A percentile compares a stretch with the other conserved stretches of the same genome.
Conservation (phyloP, 768 basidiomycete species). For the Phanerodontia chrysosporium region DNA sequence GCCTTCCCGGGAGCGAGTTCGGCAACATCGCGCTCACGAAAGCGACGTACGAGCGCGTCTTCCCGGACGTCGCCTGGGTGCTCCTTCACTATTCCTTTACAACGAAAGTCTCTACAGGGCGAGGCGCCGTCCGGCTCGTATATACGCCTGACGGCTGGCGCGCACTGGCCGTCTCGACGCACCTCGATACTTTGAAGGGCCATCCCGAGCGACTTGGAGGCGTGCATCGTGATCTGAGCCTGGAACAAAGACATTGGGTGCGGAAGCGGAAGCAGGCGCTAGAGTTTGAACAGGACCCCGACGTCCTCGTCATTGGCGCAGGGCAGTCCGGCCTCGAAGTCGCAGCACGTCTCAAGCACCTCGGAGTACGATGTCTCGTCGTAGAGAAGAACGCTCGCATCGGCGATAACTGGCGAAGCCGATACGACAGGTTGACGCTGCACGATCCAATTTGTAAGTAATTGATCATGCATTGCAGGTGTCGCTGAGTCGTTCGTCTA, state of each 20-base stretch:
- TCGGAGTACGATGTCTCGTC: constrained; percentile 42
- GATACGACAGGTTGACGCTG: constrained; percentile 34
- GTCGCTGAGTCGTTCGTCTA: constrained; percentile 11
- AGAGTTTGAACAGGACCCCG: constrained; percentile 44
- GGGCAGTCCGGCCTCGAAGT: constrained; percentile 47
- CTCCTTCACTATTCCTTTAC: constrained; percentile 37
- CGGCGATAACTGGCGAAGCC: constrained; percentile 57
- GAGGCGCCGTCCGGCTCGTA: constrained; percentile 43
- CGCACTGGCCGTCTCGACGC: constrained; percentile 45
- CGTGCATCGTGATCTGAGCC: constrained; percentile 27
- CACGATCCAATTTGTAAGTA: constrained; percentile 29
- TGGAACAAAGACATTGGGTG: constrained; percentile 38
- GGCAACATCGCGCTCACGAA: constrained; percentile 32
- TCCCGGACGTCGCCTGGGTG: constrained; percentile 30
- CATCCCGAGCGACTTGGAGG: constrained; percentile 37
- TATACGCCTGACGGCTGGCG: constrained; percentile 41
- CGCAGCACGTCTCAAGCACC: constrained; percentile 47
- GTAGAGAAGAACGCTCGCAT: constrained; percentile 54
- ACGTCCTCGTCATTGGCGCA: constrained; percentile 46
- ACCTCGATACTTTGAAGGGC: constrained; percentile 45
- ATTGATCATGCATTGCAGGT: constrained; percentile 2
- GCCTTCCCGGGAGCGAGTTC: constrained; percentile 28
- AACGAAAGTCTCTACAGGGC: constrained; percentile 32
- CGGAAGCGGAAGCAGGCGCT: constrained; percentile 30
- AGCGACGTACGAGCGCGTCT: constrained; percentile 20